Percentiles rank a stretch among this genome's conserved stretches.
These are phyloP conservation scores for Hypoxylon cercidicola DNA, from an alignment of 495 filamentous ascomycete genomes.

Conservation along the genomic window DNA sequence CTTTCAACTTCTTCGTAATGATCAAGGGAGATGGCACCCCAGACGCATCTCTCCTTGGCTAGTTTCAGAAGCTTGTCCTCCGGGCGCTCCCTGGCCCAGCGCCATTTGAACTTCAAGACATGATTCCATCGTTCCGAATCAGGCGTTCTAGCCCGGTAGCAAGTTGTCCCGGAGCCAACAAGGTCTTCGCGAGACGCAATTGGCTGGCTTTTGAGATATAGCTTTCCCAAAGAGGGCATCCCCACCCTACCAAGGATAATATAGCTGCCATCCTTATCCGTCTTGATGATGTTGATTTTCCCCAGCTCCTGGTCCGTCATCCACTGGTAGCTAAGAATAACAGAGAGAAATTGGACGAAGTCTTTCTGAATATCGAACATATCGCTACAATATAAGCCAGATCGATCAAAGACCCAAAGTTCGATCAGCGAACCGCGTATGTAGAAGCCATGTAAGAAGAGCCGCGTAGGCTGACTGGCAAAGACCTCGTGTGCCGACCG, in stretches of 20 bases:
- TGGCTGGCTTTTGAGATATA: constrained; percentile 42
- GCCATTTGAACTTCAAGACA: constrained; percentile 45
- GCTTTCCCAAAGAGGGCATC: constrained; percentile 35
- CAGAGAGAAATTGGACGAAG: constrained; percentile 43
- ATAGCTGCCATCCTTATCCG: constrained; percentile 35
- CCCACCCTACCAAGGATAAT: constrained; percentile 22
- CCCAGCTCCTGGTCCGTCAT: constrained; percentile 41
- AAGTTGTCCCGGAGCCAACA: constrained; percentile 43
- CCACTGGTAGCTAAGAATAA: constrained; percentile 41
- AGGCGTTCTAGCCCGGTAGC: constrained; percentile 37
- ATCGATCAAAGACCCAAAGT: constrained; percentile 58
- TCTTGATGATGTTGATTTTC: constrained; percentile 34
- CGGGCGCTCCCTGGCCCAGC: constrained; percentile 40
- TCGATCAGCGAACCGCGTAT: constrained; percentile 49
- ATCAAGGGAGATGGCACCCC: constrained; percentile 40
- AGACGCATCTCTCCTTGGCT: constrained; percentile 37
- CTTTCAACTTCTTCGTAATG: constrained; percentile 43
- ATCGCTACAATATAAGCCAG: constrained; percentile 53
- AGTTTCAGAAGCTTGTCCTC: constrained; percentile 43
- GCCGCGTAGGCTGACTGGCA: constrained; percentile 38
- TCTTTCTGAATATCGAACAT: constrained; percentile 53
- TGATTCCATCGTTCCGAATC: constrained; percentile 36
- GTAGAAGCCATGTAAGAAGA: constrained; percentile 53
- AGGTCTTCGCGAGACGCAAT: constrained; percentile 36
- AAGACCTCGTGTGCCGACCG: constrained; percentile 42